Base-by-base conservation (phyloP, 352 stramenopile species). In the Elongisporangium prolatum region DNA sequence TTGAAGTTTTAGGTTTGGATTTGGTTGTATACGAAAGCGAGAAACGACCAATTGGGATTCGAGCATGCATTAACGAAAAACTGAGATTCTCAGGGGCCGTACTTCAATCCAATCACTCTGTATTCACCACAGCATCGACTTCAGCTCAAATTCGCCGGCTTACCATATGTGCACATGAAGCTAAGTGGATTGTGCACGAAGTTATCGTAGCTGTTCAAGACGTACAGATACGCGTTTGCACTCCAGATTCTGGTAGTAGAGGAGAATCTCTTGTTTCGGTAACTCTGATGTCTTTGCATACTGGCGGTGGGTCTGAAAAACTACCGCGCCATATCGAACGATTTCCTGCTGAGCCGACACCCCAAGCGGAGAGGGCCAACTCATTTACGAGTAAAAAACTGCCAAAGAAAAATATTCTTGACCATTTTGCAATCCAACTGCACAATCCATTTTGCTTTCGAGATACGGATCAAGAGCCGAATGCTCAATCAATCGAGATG, bases 391-490 rank as follows among this genome's bases (percentile, higher is more conserved):
- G 52, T n/a, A 40, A 47, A 66, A 66, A 40, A 71, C 68, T 25
- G 37, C 50, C 69, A 47, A 88, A 84, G 52, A 86, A 86, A 57
- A 88, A 54, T 18, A 91, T 92, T 21, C 57, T 92, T 21, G 80
- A 92, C 14, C 79, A 84, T 59, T 92, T 92, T 21, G 62, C 73
- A 8, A 92, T 92, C 60, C 59, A 65, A 21, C 72, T 90, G 34
- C 68, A 88, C 52, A 90, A 92, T 63, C 82, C 82, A n/a, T 92
- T 84, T 55, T 76, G 64, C 37, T 92, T 74, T 56, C 70, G 80
- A 7, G 80, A 91, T 51, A 76, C 74, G 0, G 75, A 87, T 9
- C 59, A 65, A 7, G 58, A 65, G 7, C 11, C 52, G 16, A 40
- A 14, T 17, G 37, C 21, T 24, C 17, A 38, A 17, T 49, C 28